Base-by-base conservation (phyloP, 768 basidiomycete species). In the Nidularia pulvinata region DNA sequence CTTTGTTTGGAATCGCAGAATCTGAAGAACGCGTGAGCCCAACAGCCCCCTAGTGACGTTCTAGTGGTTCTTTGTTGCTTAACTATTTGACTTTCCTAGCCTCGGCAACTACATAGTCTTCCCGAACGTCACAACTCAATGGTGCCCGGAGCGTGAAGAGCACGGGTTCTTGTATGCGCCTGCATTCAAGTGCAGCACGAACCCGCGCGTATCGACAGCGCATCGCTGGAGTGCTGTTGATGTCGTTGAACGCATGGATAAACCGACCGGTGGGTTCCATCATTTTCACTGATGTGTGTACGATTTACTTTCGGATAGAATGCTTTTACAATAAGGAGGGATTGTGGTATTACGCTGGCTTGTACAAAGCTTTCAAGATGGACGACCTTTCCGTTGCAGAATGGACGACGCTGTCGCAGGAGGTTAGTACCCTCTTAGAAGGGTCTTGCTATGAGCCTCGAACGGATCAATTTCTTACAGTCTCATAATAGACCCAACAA, bases 261-360 rank as follows among this genome's bases (percentile, higher is more conserved):
- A 80, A 56, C 82, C 87, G 3, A 89, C 85, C 47, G 90, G 89
- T 83, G 57, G 55, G 69, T 48, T 39, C 30, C 51, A 30, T 22
- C 7, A 11, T 14, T 13, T 30, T 5, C 22, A 14, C 49, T 1
- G 22, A 7, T 19, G 22, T 19, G n/a, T 30, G 19, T 10, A 44
- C 49, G 36, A 49, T 46, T 33, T 14, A 4, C 2, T 36, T 48
- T 47, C 37, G 19, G 46, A 14, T 53, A 90, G 90, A 92, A 62
- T 92, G 88, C 57, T 92, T 92, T 67, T 92, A 84, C 59, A 87
- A 85, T 67, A 90, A 85, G 65, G 88, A 90, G 52, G 87, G 86
- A 6, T 81, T 82, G 55, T 92, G 88, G 88, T 92, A 91, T 64
- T 92, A 92, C 56, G 89, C 90, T 10, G 90, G 90, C n/a, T 77